A percentile compares a stretch with the other conserved stretches of the same genome.
Evolutionary conservation across 768 basidiomycete species (phyloP).

Genomic region (Boletus speciosus): DNA sequence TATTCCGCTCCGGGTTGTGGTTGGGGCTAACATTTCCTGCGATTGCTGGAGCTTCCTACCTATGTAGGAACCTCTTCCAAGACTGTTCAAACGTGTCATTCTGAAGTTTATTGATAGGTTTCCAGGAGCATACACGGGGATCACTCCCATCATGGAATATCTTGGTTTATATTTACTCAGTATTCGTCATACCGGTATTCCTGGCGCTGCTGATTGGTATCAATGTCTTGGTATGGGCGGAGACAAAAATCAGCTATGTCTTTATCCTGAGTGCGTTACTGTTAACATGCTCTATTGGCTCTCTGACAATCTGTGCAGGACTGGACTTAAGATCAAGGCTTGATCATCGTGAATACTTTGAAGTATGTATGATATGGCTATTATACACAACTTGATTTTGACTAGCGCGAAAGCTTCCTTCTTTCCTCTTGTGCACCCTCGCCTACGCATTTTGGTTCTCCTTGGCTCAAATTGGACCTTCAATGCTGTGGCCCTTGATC

Average conservation of each 20-base stretch:
- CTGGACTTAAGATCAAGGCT: conserved; percentile 66
- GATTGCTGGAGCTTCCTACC: conserved; percentile 60
- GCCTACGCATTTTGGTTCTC: conserved; percentile 85
- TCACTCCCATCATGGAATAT: conserved; percentile 67
- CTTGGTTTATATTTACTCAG: conserved; percentile 75
- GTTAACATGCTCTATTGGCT: neutral
- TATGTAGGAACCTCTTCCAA: conserved; percentile 31
- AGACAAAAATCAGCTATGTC: conserved; percentile 82
- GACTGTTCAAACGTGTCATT: neutral
- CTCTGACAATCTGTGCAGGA: conserved; percentile 40
- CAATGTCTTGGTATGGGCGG: conserved; percentile 79
- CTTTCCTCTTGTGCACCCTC: conserved; percentile 71
- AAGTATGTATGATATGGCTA: conserved; percentile 37
- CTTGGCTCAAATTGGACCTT: conserved; percentile 63
- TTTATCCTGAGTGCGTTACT: conserved; percentile 74
- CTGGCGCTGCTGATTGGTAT: conserved; percentile 75
- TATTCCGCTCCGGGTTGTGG: conserved; percentile 69
- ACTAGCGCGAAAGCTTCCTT: conserved; percentile 55
- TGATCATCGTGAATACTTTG: conserved; percentile 76
- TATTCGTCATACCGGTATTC: conserved; percentile 68
- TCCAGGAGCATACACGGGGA: conserved; percentile 47
- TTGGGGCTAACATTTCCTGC: conserved; percentile 75
- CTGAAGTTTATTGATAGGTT: conserved; percentile 39
- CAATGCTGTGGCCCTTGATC: conserved; percentile 74
- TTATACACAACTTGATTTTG: neutral